Conservation (phyloP, 768 basidiomycete species). For the Tephrocybe sp. region DNA sequence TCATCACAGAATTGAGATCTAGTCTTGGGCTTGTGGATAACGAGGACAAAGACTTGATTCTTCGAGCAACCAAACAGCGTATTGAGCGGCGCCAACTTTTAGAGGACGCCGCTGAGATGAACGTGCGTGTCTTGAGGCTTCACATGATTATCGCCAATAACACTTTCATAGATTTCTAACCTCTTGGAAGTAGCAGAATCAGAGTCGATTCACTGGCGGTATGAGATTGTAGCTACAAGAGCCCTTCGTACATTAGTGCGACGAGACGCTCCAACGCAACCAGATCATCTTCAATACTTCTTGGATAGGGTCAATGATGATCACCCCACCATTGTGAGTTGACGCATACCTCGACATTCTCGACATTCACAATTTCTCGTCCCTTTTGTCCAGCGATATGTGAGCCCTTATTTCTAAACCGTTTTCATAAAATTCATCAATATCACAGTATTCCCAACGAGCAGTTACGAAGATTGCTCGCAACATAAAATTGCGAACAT, state of each 20-base stretch:
- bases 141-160: neutral
- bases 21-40: slow-evolving; percentile 25
- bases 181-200: slow-evolving; percentile 60
- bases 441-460: slow-evolving; percentile 60
- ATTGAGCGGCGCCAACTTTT: slow-evolving; percentile 37
- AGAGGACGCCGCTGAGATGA: slow-evolving; percentile 39
- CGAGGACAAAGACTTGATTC: slow-evolving; percentile 37
- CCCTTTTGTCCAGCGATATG: slow-evolving; percentile 48
- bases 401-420: slow-evolving; percentile 28
- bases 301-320: slow-evolving; percentile 58
- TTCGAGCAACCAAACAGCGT: slow-evolving; percentile 42
- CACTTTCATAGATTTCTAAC: slow-evolving; percentile 28
- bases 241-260: slow-evolving; percentile 67
- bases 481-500: slow-evolving; percentile 79
- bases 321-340: slow-evolving; percentile 63
- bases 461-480: slow-evolving; percentile 76
- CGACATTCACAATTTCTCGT: slow-evolving; percentile 3
- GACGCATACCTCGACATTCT: neutral
- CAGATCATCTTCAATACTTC: slow-evolving; percentile 53
- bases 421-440: neutral
- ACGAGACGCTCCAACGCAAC: slow-evolving; percentile 52
- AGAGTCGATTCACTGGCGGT: slow-evolving; percentile 74
- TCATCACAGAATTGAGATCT: slow-evolving; percentile 35
- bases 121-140: slow-evolving; percentile 34
- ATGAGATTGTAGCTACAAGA: slow-evolving; percentile 66